phyloP scores from a whole-genome alignment of 2,329 filamentous ascomycete genomes.

The Stenocarpella maydis region DNA sequence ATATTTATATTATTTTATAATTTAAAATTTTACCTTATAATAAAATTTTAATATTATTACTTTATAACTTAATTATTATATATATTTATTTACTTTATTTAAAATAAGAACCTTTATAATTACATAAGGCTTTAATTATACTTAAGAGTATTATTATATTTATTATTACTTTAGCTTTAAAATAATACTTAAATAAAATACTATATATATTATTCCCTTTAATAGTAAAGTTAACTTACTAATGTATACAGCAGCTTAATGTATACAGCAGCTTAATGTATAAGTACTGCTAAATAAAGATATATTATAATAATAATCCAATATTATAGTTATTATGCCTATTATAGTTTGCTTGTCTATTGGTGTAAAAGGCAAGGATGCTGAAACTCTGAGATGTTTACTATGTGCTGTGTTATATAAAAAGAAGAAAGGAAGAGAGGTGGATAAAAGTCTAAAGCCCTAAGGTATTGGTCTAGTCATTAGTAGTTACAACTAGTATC shows the following conservation, averaged over 20 bases:
- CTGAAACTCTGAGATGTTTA: background rate
- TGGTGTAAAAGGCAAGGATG: background rate
- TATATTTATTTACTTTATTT: too few species aligned
- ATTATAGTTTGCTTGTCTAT: background rate
- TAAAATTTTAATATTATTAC: too few species aligned
- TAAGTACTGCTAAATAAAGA: background rate
- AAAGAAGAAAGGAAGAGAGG: background rate
- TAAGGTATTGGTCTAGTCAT: slow-evolving; percentile 16
- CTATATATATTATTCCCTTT: too few species aligned
- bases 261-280: too few species aligned
- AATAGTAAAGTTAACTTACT: background rate
- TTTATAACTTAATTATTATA: too few species aligned
- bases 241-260: background rate
- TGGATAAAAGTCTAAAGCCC: background rate
- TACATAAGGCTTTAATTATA: too few species aligned
- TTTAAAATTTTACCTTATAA: too few species aligned
- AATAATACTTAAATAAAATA: too few species aligned
- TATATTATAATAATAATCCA: background rate
- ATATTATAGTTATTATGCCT: background rate
- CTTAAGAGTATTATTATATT: too few species aligned
- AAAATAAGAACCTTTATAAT: too few species aligned
- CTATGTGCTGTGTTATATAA: background rate
- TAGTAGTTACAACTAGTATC: background rate
- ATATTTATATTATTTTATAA: too few species aligned
- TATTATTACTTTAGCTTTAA: too few species aligned